phyloP scores from a whole-genome alignment of 2,329 filamentous ascomycete genomes.

The Juglanconis oblonga region DNA sequence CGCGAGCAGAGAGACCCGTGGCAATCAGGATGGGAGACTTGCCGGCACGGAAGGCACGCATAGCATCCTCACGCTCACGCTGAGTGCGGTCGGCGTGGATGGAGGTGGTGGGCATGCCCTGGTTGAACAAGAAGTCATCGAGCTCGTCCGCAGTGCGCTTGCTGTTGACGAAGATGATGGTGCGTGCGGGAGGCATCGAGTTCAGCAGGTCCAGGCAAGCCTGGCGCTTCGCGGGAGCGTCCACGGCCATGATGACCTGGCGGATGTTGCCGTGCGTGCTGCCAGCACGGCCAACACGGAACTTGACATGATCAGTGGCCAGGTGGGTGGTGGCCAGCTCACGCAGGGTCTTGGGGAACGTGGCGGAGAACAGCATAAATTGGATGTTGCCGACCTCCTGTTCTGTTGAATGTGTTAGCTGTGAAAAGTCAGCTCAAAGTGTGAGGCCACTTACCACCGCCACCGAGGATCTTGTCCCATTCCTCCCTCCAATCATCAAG shows the following conservation, averaged over 20 bases:
- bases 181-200: slow-evolving; percentile 68
- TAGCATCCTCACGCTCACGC: slow-evolving; percentile 84
- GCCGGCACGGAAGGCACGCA: slow-evolving; percentile 79
- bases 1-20: slow-evolving; percentile 83
- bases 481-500: slow-evolving; percentile 74
- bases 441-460: slow-evolving; percentile 62
- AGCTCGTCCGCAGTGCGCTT: slow-evolving; percentile 76
- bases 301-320: slow-evolving; percentile 68
- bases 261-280: slow-evolving; percentile 79
- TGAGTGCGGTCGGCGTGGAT: slow-evolving; percentile 88
- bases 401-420: slow-evolving; percentile 46
- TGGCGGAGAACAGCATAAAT: slow-evolving; percentile 89
- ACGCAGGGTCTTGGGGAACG: slow-evolving; percentile 79
- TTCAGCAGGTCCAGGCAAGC: slow-evolving; percentile 71
- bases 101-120: slow-evolving; percentile 75
- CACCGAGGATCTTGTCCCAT: slow-evolving; percentile 71
- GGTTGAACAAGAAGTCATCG: slow-evolving; percentile 85
- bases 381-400: slow-evolving; percentile 68
- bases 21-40: slow-evolving; percentile 77
- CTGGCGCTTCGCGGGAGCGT: slow-evolving; percentile 64
- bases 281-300: slow-evolving; percentile 84
- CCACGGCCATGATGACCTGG: slow-evolving; percentile 70
- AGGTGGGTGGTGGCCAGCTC: slow-evolving; percentile 76
- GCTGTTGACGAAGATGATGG: slow-evolving; percentile 85
- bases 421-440: not conserved